A percentile compares a stretch with the other conserved stretches of the same genome.
These are phyloP conservation scores for Paratinospora sagittata DNA, from an alignment of 164 flowering plant genomes.

Conservation along the genomic window DNA sequence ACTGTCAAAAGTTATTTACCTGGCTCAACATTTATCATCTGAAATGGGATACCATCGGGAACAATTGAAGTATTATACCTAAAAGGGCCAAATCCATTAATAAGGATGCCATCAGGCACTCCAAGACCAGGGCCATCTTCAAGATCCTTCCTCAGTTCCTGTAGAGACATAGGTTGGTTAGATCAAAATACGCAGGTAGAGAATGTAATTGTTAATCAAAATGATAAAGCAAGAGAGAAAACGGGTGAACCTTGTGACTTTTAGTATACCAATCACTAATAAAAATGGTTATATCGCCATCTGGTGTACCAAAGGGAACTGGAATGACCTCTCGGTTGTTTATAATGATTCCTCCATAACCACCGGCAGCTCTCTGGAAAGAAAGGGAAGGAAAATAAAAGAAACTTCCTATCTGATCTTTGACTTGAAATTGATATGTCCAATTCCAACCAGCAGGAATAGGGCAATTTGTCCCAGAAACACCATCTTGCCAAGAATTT, in stretches of 20 bases:
- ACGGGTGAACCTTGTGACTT: slow-evolving; percentile 61
- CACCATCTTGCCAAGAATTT: slow-evolving; percentile 99
- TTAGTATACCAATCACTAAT: slow-evolving; percentile 80
- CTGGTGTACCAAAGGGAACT: slow-evolving; percentile 77
- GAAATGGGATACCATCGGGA: slow-evolving; percentile 48
- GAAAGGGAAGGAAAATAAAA: slow-evolving; percentile 78
- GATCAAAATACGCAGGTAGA: slow-evolving; percentile 1
- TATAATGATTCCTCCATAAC: slow-evolving; percentile 80
- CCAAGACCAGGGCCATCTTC: slow-evolving; percentile 65
- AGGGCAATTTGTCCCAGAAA: slow-evolving; percentile 88
- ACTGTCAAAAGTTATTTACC: slow-evolving; percentile 32
- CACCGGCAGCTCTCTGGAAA: slow-evolving; percentile 90
- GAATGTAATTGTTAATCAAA: neutral
- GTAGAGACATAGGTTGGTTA: slow-evolving; percentile 21
- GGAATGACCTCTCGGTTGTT: slow-evolving; percentile 81
- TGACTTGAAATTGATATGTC: slow-evolving; percentile 91
- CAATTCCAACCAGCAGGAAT: slow-evolving; percentile 94
- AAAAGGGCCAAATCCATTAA: slow-evolving; percentile 78
- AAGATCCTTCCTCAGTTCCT: slow-evolving; percentile 65
- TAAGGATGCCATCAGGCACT: slow-evolving; percentile 72
- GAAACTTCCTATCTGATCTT: slow-evolving; percentile 97
- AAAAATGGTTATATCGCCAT: slow-evolving; percentile 80
- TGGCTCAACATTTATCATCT: slow-evolving; percentile 69
- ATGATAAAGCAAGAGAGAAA: slow-evolving; percentile 1
- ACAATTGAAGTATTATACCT: slow-evolving; percentile 52